Percentiles rank a stretch among this genome's conserved stretches.
Conservation (phyloP, 441 rosid genomes). For the Erodium texanum region DNA sequence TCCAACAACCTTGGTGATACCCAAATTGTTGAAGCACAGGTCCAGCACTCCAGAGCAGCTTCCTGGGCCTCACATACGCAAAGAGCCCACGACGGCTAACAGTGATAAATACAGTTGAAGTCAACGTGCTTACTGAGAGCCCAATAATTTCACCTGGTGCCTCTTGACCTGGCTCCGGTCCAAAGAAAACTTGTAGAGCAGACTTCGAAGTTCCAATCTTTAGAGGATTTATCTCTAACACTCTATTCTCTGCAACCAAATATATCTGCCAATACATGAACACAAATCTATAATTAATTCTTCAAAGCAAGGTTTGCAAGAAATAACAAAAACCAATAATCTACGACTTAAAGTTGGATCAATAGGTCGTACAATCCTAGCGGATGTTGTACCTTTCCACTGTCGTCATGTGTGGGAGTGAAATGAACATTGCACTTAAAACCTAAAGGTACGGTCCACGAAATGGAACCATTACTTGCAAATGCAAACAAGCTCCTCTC, state of each 20-base stretch:
- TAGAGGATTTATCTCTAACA: slow-evolving; percentile 37
- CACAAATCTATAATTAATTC: background rate
- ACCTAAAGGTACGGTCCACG: slow-evolving; percentile 56
- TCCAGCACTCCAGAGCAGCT: slow-evolving; percentile 71
- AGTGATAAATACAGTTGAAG: slow-evolving; percentile 51
- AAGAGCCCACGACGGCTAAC: slow-evolving; percentile 53
- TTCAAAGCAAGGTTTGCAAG: background rate
- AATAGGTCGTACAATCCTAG: background rate
- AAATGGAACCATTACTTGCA: slow-evolving; percentile 61
- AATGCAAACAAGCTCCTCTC: slow-evolving; percentile 51
- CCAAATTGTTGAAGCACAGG: slow-evolving; percentile 49
- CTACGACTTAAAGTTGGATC: no score
- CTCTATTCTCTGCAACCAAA: slow-evolving; percentile 65
- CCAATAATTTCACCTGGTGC: slow-evolving; percentile 44
- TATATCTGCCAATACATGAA: slow-evolving; percentile 42
- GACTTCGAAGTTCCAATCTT: slow-evolving; percentile 34
- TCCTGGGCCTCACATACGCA: slow-evolving; percentile 32
- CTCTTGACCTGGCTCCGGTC: slow-evolving; percentile 39
- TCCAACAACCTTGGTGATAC: slow-evolving; percentile 59
- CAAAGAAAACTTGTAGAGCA: slow-evolving; percentile 45
- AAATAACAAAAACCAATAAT: no score
- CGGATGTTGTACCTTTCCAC: slow-evolving; percentile 35
- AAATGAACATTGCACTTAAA: slow-evolving; percentile 37
- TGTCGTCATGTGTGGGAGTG: slow-evolving; percentile 56
- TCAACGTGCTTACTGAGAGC: slow-evolving; percentile 47